phyloP scores from a whole-genome alignment of 164 flowering plant species.

The Magnolia changhungtana region DNA sequence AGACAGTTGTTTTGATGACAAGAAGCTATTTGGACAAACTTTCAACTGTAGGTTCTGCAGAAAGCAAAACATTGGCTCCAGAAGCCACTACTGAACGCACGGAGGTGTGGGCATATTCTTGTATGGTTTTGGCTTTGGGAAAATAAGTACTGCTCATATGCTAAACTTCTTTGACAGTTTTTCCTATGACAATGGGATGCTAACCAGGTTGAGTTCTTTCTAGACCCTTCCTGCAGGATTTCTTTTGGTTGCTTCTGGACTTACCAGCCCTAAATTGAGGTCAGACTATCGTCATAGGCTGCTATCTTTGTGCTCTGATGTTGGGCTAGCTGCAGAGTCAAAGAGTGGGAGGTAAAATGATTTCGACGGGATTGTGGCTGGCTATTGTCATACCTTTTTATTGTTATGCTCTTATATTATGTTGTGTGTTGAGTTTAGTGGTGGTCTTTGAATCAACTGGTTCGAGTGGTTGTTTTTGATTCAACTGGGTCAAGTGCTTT shows the following conservation, averaged over 20 bases:
- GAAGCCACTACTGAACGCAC: constrained; percentile 94
- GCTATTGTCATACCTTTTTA: background rate
- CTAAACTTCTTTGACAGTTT: constrained; percentile 4
- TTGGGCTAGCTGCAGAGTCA: constrained; percentile 94
- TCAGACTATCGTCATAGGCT: constrained; percentile 87
- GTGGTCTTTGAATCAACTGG: too few species aligned
- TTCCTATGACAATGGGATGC: constrained; percentile 26
- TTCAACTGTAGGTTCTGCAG: constrained; percentile 73
- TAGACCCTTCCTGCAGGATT: constrained; percentile 99
- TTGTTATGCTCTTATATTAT: background rate
- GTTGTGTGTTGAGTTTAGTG: too few species aligned
- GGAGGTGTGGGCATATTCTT: constrained; percentile 52
- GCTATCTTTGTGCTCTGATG: constrained; percentile 96
- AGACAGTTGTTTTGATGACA: constrained; percentile 90
- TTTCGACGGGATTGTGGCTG: background rate
- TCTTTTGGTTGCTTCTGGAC: constrained; percentile 72
- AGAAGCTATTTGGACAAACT: constrained; percentile 84
- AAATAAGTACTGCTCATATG: background rate
- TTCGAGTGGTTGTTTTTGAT: too few species aligned
- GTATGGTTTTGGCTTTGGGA: constrained; percentile 4
- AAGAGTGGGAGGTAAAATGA: constrained; percentile 77
- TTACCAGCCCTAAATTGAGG: constrained; percentile 64
- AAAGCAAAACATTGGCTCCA: constrained; percentile 73
- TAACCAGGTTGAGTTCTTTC: constrained; percentile 64
- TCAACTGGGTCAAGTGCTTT: too few species aligned